Evolutionary conservation across 2,329 filamentous ascomycete species (phyloP).

Genomic region (Hypoxylon sp.): DNA sequence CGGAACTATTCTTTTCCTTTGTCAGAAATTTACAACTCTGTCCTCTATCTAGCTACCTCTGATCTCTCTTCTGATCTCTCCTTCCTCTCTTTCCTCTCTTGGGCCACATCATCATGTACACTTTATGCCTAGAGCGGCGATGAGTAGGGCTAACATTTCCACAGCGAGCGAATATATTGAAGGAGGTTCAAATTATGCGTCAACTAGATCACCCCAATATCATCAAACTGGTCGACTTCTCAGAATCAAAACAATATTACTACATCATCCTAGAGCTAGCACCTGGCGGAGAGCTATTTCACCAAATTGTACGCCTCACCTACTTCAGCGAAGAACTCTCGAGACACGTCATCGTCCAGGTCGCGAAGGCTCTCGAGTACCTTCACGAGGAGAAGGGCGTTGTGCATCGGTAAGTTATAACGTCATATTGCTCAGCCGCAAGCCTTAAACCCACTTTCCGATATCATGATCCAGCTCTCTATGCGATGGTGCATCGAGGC

Average conservation of each 20-base stretch:
- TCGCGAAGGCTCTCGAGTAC: constrained; percentile 94
- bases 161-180: constrained; percentile 96
- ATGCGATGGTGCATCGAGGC: constrained; percentile 45
- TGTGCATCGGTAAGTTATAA: constrained; percentile 85
- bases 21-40: constrained; percentile 43
- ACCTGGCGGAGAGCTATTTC: constrained; percentile 95
- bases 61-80: constrained; percentile 44
- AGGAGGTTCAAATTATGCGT: constrained; percentile 99
- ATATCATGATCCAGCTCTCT: constrained; percentile 12
- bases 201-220: constrained; percentile 97
- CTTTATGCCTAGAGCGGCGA: neutral
- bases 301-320: constrained; percentile 97
- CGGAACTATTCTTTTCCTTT: constrained; percentile 65
- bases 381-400: constrained; percentile 95
- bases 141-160: constrained; percentile 49
- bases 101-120: constrained; percentile 30
- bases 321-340: constrained; percentile 98
- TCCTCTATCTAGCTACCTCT: constrained; percentile 46
- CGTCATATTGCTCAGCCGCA: constrained; percentile 17
- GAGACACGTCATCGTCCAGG: constrained; percentile 93
- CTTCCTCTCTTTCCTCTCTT: constrained; percentile 23
- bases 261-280: constrained; percentile 97
- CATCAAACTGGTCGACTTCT: constrained; percentile 92
- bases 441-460: constrained; percentile 5
- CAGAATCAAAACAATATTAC: constrained; percentile 94